Evolutionary conservation across 2,329 filamentous ascomycete species (phyloP).

Genomic region (Mycosphaerelloides madeirae): DNA sequence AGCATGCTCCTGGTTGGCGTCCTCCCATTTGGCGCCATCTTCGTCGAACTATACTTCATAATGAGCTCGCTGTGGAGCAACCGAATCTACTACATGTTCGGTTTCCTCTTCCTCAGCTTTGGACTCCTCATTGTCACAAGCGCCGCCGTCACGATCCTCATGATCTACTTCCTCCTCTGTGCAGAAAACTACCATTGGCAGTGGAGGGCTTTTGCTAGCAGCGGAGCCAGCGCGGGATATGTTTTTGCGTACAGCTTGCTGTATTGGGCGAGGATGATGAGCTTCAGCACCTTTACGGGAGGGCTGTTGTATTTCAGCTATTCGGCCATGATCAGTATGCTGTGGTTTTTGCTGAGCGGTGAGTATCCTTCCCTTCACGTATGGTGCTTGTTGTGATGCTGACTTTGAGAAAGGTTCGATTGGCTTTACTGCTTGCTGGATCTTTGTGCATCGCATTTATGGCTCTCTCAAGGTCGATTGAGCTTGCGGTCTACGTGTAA

Average conservation of each 20-base stretch:
- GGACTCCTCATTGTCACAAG: conserved; percentile 95
- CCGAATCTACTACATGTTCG: conserved; percentile 99
- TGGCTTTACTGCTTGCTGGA: conserved; percentile 91
- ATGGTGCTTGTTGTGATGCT: conserved; percentile 9
- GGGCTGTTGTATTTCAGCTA: conserved; percentile 92
- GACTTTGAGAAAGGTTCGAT: conserved; percentile 65
- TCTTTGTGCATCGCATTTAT: conserved; percentile 92
- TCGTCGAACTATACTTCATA: conserved; percentile 98
- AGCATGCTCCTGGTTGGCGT: conserved; percentile 90
- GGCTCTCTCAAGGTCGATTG: conserved; percentile 97
- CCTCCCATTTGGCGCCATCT: conserved; percentile 91
- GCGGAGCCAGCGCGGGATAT: conserved; percentile 84
- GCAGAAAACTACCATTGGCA: conserved; percentile 99
- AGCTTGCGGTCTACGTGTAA: conserved; percentile 15
- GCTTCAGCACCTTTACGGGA: conserved; percentile 76
- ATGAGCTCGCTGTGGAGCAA: conserved; percentile 99
- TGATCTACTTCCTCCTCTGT: conserved; percentile 95
- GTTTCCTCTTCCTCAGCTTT: conserved; percentile 96
- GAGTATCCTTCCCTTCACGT: conserved; percentile 39
- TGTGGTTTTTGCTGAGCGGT: conserved; percentile 95
- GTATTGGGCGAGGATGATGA: conserved; percentile 85
- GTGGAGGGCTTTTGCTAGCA: conserved; percentile 89
- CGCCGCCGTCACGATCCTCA: conserved; percentile 83
- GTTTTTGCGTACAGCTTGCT: conserved; percentile 88
- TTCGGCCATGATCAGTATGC: conserved; percentile 77